A percentile compares a stretch with the other conserved stretches of the same genome.
Conservation (phyloP, 208 protist genomes). For the Trypanosoma boissoni region DNA sequence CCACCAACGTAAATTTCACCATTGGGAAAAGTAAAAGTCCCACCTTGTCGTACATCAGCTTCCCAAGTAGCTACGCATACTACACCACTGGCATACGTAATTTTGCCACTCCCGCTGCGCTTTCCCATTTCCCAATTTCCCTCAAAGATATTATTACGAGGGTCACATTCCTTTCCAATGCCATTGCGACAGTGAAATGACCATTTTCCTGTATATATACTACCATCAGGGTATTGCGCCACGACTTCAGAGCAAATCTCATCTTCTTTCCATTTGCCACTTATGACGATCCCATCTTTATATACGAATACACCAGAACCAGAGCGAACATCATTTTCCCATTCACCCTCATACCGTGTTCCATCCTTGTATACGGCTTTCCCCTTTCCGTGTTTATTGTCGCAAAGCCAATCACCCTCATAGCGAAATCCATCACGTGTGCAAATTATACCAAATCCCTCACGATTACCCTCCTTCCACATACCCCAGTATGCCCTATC, state of each 20-base stretch:
- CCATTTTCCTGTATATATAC: slow-evolving; percentile 70
- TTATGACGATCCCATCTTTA: slow-evolving; percentile 38
- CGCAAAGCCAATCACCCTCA: slow-evolving; percentile 71
- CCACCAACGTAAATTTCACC: slow-evolving; percentile 67
- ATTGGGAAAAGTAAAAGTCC: slow-evolving; percentile 80
- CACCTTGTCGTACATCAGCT: slow-evolving; percentile 33
- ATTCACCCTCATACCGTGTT: slow-evolving; percentile 50
- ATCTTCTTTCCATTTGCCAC: slow-evolving; percentile 45
- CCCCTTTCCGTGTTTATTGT: slow-evolving; percentile 66
- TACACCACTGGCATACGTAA: slow-evolving; percentile 62
- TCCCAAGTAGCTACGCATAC: slow-evolving; percentile 62
- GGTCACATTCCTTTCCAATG: slow-evolving; percentile 39
- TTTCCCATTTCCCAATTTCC: slow-evolving; percentile 63
- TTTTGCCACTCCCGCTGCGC: slow-evolving; percentile 47
- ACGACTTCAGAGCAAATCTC: slow-evolving; percentile 41
- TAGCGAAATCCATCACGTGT: slow-evolving; percentile 69
- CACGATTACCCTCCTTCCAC: slow-evolving; percentile 62
- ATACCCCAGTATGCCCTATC: slow-evolving; percentile 77
- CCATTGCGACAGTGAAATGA: slow-evolving; percentile 54
- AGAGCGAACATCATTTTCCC: slow-evolving; percentile 41
- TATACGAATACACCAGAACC: slow-evolving; percentile 50
- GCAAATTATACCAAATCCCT: slow-evolving; percentile 69
- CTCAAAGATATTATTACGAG: slow-evolving; percentile 47
- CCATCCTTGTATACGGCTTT: slow-evolving; percentile 49
- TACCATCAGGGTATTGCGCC: slow-evolving; percentile 58